Evolutionary conservation across 2,329 filamentous ascomycete species (phyloP).

Genomic region (Xylariaceae sp.): DNA sequence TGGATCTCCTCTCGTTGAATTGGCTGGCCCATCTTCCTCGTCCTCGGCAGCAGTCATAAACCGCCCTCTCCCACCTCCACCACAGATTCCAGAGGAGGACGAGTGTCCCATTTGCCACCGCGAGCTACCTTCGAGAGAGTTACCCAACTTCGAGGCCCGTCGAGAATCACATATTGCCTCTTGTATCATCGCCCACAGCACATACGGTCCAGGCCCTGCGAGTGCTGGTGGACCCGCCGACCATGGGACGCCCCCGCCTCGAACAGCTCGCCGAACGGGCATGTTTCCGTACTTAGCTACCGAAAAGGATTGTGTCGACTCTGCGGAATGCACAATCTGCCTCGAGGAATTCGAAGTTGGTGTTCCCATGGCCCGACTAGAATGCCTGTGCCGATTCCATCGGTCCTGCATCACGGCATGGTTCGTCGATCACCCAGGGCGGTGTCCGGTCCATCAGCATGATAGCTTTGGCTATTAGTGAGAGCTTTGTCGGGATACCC

Average conservation of each 20-base stretch:
- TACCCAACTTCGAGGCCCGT: constrained; percentile 56
- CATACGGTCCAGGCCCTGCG: constrained; percentile 44
- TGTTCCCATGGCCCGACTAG: constrained; percentile 64
- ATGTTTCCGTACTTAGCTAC: constrained; percentile 68
- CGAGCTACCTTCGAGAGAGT: constrained; percentile 63
- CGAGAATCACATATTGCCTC: constrained; percentile 61
- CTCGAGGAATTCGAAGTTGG: constrained; percentile 67
- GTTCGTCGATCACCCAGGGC: constrained; percentile 64
- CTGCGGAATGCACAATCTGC: constrained; percentile 69
- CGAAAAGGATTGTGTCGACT: constrained; percentile 70
- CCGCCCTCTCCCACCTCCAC: constrained; percentile 43
- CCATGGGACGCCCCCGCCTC: constrained; percentile 35
- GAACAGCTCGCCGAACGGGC: constrained; percentile 53
- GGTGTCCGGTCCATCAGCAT: constrained; percentile 69
- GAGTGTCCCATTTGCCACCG: constrained; percentile 77
- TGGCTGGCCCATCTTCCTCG: constrained; percentile 37
- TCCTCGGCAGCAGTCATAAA: constrained; percentile 43
- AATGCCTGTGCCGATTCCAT: constrained; percentile 69
- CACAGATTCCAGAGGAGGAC: constrained; percentile 69
- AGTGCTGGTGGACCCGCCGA: constrained; percentile 26
- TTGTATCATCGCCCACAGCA: constrained; percentile 60
- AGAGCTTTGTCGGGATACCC: background rate
- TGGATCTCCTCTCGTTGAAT: constrained; percentile 37
- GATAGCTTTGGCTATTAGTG: constrained; percentile 57
- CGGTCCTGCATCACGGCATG: constrained; percentile 62